Conservation (phyloP, 345 rosid species). For the Hypericum androsaemum region DNA sequence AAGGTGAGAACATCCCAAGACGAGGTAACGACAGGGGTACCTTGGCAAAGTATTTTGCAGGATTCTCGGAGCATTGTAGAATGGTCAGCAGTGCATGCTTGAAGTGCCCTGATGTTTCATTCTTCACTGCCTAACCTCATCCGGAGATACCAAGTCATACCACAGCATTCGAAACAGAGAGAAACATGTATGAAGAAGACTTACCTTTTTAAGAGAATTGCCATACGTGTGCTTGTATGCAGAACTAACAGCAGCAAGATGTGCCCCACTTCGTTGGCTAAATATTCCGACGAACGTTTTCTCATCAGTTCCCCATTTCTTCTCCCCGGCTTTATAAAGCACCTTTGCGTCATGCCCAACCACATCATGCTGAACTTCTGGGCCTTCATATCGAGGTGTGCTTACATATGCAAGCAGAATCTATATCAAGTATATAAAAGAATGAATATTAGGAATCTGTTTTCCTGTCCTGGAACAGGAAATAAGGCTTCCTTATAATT, state of each 20-base stretch:
- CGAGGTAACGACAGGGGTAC: conserved; percentile 13
- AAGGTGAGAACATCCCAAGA: too few species aligned
- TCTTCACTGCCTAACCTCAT: conserved; percentile 42
- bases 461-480: too few species aligned
- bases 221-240: conserved; percentile 42
- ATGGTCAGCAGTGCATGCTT: conserved; percentile 40
- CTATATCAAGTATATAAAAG: conserved; percentile 21
- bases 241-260: conserved; percentile 36
- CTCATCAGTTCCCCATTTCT: conserved; percentile 64
- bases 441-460: too few species aligned
- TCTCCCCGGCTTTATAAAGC: conserved; percentile 62
- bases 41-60: conserved; percentile 46
- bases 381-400: conserved; percentile 43
- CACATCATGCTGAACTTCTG: conserved; percentile 31
- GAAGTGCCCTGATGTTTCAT: conserved; percentile 55
- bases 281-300: conserved; percentile 43
- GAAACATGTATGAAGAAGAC: background rate
- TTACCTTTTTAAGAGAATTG: conserved; percentile 46
- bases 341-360: conserved; percentile 43
- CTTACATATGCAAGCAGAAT: conserved; percentile 44
- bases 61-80: conserved; percentile 44
- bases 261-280: conserved; percentile 51
- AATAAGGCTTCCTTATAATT: too few species aligned
- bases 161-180: background rate
- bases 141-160: background rate